Percentiles rank a stretch among this genome's conserved stretches.
These are phyloP conservation scores for Tieghemostelium lacteum DNA, from an alignment of 78 protist species.

Conservation along the genomic window DNA sequence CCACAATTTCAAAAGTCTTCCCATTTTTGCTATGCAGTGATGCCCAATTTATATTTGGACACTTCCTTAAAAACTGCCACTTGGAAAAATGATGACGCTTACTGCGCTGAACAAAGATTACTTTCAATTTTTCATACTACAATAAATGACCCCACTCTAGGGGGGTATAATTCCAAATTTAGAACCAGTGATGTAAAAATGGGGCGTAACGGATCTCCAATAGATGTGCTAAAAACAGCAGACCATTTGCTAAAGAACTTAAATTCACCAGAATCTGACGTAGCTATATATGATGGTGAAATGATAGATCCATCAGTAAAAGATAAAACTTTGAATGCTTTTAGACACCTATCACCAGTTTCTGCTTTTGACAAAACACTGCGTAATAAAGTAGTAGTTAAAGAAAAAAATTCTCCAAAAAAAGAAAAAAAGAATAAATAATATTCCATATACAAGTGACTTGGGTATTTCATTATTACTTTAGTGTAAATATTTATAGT, in stretches of 20 bases:
- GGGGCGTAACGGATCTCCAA: neutral
- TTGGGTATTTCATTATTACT: too few species aligned
- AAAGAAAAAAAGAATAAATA: too few species aligned
- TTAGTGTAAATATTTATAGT: too few species aligned
- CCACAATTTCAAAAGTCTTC: neutral
- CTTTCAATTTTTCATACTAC: neutral
- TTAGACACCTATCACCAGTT: neutral
- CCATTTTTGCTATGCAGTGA: neutral
- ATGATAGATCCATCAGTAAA: neutral
- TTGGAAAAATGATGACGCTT: constrained; percentile 7
- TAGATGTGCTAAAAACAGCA: neutral
- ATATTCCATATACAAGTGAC: too few species aligned
- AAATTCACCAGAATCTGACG: neutral
- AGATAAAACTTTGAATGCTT: neutral
- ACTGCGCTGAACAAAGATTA: neutral
- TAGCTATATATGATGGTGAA: neutral
- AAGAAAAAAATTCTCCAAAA: too few species aligned
- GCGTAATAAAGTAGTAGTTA: neutral
- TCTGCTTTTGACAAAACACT: neutral
- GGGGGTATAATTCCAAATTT: neutral
- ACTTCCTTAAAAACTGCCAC: neutral
- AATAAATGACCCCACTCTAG: neutral
- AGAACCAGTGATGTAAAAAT: neutral
- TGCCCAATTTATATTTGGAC: neutral
- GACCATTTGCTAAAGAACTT: neutral